Conservation (phyloP, 805 yeast genomes). For the Yueomyces sp. region DNA sequence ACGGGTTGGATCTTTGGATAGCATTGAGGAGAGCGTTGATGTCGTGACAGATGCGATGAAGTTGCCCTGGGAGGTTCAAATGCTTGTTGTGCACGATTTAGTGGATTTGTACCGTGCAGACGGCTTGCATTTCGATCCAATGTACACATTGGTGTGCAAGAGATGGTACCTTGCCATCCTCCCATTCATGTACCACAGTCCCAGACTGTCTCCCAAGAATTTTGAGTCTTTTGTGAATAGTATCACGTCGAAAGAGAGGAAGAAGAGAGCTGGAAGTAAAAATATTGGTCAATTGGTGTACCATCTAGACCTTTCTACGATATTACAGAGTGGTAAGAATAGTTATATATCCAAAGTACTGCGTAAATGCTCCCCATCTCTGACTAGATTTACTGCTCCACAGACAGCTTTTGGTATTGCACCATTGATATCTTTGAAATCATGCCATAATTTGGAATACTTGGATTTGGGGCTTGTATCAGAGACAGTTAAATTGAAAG, state of each 20-base stretch:
- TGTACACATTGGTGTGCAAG: constrained; percentile 46
- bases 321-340: constrained; percentile 84
- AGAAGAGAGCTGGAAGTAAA: constrained; percentile 2
- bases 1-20: neutral
- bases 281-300: constrained; percentile 46
- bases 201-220: constrained; percentile 48
- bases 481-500: constrained; percentile 75
- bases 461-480: constrained; percentile 78
- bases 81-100: constrained; percentile 22
- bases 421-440: constrained; percentile 68
- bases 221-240: constrained; percentile 63
- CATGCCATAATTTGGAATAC: constrained; percentile 49
- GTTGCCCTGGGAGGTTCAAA: constrained; percentile 40
- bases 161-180: constrained; percentile 41
- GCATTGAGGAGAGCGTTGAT: neutral
- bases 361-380: constrained; percentile 54
- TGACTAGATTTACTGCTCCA: constrained; percentile 73
- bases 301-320: constrained; percentile 58
- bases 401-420: constrained; percentile 91
- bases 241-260: constrained; percentile 34
- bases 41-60: constrained; percentile 2
- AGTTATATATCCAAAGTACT: constrained; percentile 76
- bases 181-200: neutral
- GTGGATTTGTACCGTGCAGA: neutral
- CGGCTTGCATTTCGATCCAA: constrained; percentile 11